Evolutionary conservation across 305 asterid genomes (phyloP).

Genomic region (Solanum hybrid): DNA sequence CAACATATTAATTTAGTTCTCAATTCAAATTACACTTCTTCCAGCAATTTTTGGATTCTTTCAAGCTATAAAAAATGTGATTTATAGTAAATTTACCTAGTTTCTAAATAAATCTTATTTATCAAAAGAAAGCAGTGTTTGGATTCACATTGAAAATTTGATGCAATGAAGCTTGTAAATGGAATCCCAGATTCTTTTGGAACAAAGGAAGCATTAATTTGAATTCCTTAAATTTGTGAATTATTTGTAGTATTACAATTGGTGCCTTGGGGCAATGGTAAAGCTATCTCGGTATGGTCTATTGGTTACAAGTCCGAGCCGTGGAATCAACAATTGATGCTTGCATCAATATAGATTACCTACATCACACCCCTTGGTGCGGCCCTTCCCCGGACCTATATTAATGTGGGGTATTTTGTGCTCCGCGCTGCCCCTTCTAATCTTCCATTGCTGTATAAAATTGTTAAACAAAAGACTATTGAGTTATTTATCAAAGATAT

Average conservation of each 20-base stretch:
- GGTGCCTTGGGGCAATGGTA: not conserved
- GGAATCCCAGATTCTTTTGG: not conserved
- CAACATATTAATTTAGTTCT: not conserved
- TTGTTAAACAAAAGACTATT: not conserved
- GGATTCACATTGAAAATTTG: not conserved
- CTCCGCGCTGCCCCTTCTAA: not conserved
- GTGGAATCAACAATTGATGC: not conserved
- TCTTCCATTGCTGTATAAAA: not conserved
- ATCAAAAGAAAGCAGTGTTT: not conserved
- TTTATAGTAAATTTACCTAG: not conserved
- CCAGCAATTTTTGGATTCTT: not conserved
- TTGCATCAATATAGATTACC: not conserved
- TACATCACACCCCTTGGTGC: not conserved
- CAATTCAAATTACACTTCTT: not conserved
- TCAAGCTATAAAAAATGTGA: not conserved
- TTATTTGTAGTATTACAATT: not conserved
- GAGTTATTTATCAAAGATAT: not conserved
- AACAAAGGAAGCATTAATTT: not conserved
- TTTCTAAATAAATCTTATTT: not conserved
- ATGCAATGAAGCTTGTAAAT: not conserved
- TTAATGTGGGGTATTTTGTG: not conserved
- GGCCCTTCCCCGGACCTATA: not conserved
- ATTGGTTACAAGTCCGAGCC: not conserved
- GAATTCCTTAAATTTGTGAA: conserved; percentile 3
- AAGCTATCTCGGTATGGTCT: not conserved